phyloP scores from a whole-genome alignment of 768 basidiomycete genomes.

The Tulasnella calospora region DNA sequence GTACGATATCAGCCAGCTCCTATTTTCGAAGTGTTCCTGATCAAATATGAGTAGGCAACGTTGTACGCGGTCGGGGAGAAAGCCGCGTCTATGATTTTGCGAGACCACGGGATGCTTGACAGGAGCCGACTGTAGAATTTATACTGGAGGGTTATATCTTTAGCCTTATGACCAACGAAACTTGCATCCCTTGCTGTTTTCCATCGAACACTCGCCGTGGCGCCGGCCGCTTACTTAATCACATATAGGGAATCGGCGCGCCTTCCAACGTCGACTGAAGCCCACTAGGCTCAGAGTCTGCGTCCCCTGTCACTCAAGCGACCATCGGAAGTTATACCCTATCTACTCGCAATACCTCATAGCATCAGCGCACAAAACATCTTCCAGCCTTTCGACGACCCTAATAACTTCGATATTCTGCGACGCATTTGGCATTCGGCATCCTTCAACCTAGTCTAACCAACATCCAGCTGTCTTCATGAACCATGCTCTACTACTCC shows the following conservation, averaged over 20 bases:
- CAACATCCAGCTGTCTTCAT: constrained; percentile 11
- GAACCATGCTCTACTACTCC: constrained; percentile 70
- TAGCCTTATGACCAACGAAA: neutral
- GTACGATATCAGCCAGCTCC: neutral
- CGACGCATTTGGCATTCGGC: neutral
- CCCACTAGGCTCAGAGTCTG: neutral
- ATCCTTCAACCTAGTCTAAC: neutral
- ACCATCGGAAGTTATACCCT: neutral
- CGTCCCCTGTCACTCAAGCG: neutral
- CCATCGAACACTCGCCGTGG: neutral
- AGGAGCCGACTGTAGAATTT: neutral
- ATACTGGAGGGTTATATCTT: neutral
- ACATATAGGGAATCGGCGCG: neutral
- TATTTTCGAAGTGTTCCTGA: neutral
- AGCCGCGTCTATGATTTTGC: constrained; percentile 17
- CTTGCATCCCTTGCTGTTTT: neutral
- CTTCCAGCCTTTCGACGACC: neutral
- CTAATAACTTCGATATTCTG: neutral
- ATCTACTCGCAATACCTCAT: neutral
- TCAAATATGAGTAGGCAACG: constrained; percentile 6
- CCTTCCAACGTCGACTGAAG: constrained; percentile 4
- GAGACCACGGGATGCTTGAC: neutral
- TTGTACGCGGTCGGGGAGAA: constrained; percentile 21
- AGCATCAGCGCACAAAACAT: neutral
- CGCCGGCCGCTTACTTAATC: neutral